Evolutionary conservation across 176 grass and related monocot genomes (phyloP), one percentile per base, ranked within the genome.

Genomic region (Olyra latifolia): DNA sequence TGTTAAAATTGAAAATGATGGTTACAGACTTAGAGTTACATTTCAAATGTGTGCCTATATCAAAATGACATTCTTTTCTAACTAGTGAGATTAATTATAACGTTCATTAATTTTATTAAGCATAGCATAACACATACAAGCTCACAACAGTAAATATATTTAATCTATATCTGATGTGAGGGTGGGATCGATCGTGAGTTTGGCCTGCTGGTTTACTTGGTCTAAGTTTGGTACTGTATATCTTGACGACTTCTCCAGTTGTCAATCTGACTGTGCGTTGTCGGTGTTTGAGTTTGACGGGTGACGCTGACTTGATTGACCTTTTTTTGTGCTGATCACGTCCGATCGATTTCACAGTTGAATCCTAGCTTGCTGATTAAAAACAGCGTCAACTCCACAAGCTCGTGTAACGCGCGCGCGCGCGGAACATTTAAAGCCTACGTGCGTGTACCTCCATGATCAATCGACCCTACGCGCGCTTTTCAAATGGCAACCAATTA

Each of bases 231-330:
- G 48, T 35, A 38, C n/a, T n/a, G n/a, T 10, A 39, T 76, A 10
- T 8, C 27, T 22, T 1, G 55, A 35, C 14, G 66, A 19, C 12
- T n/a, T 42, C 5, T 41, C 35, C 12, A 22, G 17, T 23, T 50
- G 15, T 32, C 15, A 9, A 29, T 29, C 47, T 53, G 69, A 10
- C 4, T 3, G 8, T 53, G 47, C 30, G 44, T 35, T 14, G 44
- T 48, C 57, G 17, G 60, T 61, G 15, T 5, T 8, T 48, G 19
- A 75, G 32, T 66, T 68, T 25, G 81, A 75, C 56, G 8, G 9
- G 55, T 24, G 60, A 76, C 30, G 40, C 8, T 75, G 72, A 76
- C 49, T 47, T 46, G 23, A 44, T 39, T 69, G 66, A 46, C 66
- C 41, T 69, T n/a, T 45, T 24, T 27, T 6, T 27, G 5, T 28